Base-by-base conservation (phyloP, 305 asterid species). In the Rubia peregrina region DNA sequence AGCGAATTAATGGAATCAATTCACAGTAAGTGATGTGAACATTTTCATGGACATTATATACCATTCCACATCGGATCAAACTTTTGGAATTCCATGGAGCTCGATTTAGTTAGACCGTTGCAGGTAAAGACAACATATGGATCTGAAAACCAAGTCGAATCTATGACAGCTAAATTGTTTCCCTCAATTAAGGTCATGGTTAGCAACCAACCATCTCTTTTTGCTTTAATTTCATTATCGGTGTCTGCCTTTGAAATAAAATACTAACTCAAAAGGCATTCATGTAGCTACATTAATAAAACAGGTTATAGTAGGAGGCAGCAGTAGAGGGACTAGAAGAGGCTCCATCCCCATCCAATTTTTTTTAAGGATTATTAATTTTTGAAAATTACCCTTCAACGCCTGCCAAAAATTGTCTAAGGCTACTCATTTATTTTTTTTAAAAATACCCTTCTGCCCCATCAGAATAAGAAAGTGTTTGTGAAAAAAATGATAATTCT, bases 121-220 rank as follows among this genome's bases (percentile, higher is more conserved):
- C 99, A 94, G 76, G 96, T 88, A 74, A 94, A 94, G 74, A 91
- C 96, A 68, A 89, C 96, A 83, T 94, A 94, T 43, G 98, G 99
- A 82, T 91, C 96, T 38, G 96, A 94, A 81, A 85, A 88, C 43
- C 96, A 96, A 71, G 87, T 88, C 6, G 99, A 64, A 69, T 89
- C 93, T 46, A 89, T 90, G 5, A 97, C 92, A 65, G 96, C 96
- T 82, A 94, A 87, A 77, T 82, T 83, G 79, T 78, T 85, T 80
- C 99, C 99, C 81, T 85, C 95, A 61, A 94, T 83, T 80, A 94
- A 82, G 73, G 98, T 97, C 82, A 91, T 95, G 14, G 98, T 94
- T 72, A 94, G 88, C 83, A 91, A 85, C 97, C 99, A 94, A 40
- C 97, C 99, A 69, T 89, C 83, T 62, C 99, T 97, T 71, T 76